These are phyloP conservation scores for Bryoerythrophyllum caledonicum DNA, from an alignment of 225 moss, liverwort and hornwort species.

Conservation along the genomic window DNA sequence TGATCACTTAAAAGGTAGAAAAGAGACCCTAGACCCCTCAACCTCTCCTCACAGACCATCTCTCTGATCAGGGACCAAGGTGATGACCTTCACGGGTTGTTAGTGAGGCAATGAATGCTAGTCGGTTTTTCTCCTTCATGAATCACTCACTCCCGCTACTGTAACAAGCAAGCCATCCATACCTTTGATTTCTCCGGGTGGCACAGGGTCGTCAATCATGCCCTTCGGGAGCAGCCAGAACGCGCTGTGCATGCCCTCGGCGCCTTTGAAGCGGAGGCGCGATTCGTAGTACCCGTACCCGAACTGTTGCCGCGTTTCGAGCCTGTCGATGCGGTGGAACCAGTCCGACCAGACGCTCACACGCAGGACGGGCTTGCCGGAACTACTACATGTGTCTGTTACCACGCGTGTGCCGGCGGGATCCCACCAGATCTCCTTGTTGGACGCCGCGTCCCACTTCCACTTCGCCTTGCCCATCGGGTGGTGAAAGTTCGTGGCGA, in stretches of 20 bases:
- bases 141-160: too few species aligned
- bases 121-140: too few species aligned
- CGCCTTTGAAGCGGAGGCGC: conserved; percentile 58
- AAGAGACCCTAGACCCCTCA: too few species aligned
- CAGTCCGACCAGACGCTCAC: conserved; percentile 73
- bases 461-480: conserved; percentile 35
- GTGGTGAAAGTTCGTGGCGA: conserved; percentile 29
- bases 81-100: too few species aligned
- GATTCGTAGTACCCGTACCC: conserved; percentile 75
- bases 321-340: conserved; percentile 77
- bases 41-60: too few species aligned
- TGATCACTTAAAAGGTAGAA: too few species aligned
- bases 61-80: too few species aligned
- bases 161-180: too few species aligned
- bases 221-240: conserved; percentile 76
- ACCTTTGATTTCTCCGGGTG: conserved; percentile 37
- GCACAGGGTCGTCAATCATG: conserved; percentile 42
- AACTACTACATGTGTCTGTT: conserved; percentile 5
- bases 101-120: too few species aligned
- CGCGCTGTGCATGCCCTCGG: conserved; percentile 81
- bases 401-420: conserved; percentile 53
- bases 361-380: conserved; percentile 33
- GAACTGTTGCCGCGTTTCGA: conserved; percentile 62
- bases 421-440: conserved; percentile 84
- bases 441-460: conserved; percentile 57